These are phyloP conservation scores for Magnolia sinica DNA, from an alignment of 164 flowering plant species.

Conservation along the genomic window DNA sequence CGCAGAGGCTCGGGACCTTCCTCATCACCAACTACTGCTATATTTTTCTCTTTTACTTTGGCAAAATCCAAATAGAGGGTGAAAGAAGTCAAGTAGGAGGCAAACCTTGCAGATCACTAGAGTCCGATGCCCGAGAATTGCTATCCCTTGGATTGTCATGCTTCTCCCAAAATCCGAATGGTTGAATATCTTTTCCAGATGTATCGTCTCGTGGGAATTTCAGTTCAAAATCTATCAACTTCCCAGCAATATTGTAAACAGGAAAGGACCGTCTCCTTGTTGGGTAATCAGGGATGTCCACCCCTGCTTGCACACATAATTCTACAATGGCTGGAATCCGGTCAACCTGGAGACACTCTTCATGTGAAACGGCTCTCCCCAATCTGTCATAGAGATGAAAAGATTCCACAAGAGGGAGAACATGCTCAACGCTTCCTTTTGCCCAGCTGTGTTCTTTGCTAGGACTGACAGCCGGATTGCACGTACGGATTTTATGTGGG, in stretches of 20 bases:
- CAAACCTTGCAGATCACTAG: constrained; percentile 44
- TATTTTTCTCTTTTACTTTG: background rate
- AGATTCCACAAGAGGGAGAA: constrained; percentile 44
- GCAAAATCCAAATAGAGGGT: background rate
- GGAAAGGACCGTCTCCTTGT: constrained; percentile 47
- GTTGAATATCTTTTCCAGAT: constrained; percentile 27
- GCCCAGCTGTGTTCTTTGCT: constrained; percentile 46
- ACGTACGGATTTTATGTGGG: constrained; percentile 45
- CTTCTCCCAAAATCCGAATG: constrained; percentile 50
- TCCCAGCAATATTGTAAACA: constrained; percentile 45
- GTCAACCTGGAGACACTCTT: constrained; percentile 43
- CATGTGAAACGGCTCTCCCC: constrained; percentile 55
- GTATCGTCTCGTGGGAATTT: constrained; percentile 44
- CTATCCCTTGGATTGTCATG: constrained; percentile 11
- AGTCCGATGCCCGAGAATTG: constrained; percentile 5
- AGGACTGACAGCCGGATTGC: constrained; percentile 36
- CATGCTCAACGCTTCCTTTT: constrained; percentile 30
- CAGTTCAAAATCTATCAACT: constrained; percentile 43
- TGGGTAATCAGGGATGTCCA: constrained; percentile 54
- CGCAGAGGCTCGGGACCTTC: no score
- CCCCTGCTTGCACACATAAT: constrained; percentile 55
- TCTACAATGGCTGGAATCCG: constrained; percentile 51
- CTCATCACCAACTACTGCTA: no score
- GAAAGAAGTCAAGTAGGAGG: background rate
- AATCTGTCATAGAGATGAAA: constrained; percentile 58